These are phyloP conservation scores for Linderina pennispora DNA, from an alignment of 192 early-diverging fungal genomes.

Conservation along the genomic window DNA sequence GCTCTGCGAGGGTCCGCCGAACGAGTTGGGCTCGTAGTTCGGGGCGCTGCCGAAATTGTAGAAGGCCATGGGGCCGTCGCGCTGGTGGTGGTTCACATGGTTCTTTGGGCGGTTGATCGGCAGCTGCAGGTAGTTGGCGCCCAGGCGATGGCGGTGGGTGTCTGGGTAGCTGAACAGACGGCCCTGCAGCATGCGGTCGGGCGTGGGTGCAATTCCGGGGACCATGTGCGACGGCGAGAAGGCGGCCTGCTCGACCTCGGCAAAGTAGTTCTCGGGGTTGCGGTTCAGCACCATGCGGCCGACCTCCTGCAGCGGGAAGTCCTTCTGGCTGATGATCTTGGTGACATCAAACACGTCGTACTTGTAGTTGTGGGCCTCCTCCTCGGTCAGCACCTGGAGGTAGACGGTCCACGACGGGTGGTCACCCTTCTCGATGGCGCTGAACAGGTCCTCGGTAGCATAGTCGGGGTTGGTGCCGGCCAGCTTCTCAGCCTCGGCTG, in stretches of 20 bases:
- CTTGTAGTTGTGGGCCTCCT: constrained; percentile 54
- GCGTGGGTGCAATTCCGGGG: constrained; percentile 61
- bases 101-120: constrained; percentile 58
- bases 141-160: constrained; percentile 62
- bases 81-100: constrained; percentile 56
- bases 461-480: constrained; percentile 54
- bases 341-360: constrained; percentile 63
- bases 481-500: constrained; percentile 47
- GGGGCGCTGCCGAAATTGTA: constrained; percentile 54
- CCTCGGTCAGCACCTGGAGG: constrained; percentile 56
- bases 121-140: constrained; percentile 65
- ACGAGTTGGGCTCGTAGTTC: constrained; percentile 61
- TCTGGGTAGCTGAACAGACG: constrained; percentile 70
- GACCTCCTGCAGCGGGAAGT: constrained; percentile 56
- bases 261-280: constrained; percentile 72
- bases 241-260: constrained; percentile 67
- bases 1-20: constrained; percentile 47
- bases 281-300: constrained; percentile 66
- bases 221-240: constrained; percentile 64
- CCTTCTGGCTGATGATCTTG: constrained; percentile 61
- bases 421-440: constrained; percentile 56
- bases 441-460: constrained; percentile 55
- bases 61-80: constrained; percentile 57
- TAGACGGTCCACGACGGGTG: constrained; percentile 60
- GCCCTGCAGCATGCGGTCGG: constrained; percentile 67